These are phyloP conservation scores for Syzygium oleosum DNA, from an alignment of 345 rosid species.

Conservation along the genomic window DNA sequence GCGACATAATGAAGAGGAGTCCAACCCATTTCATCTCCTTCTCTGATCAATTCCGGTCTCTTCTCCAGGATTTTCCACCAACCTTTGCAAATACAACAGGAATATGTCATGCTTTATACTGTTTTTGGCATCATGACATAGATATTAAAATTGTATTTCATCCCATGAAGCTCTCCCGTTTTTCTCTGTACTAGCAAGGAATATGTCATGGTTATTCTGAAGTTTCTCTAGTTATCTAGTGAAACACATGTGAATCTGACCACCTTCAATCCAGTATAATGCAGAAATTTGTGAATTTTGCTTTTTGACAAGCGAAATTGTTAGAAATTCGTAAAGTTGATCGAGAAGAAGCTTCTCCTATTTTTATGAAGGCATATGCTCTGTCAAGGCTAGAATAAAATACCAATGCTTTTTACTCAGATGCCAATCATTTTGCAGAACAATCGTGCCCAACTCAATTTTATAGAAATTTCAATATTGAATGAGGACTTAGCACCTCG, in stretches of 20 bases:
- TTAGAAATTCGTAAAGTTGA: background rate
- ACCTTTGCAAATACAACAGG: background rate
- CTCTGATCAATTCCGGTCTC: background rate
- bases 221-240: too few relatives aligned
- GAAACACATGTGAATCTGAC: background rate
- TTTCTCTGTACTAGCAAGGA: too few relatives aligned
- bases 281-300: background rate
- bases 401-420: background rate
- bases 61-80: background rate
- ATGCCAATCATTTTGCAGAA: background rate
- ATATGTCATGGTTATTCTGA: too few relatives aligned
- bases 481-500: background rate
- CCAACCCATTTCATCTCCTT: background rate
- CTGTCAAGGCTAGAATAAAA: background rate
- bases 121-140: background rate
- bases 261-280: background rate
- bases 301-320: background rate
- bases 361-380: background rate
- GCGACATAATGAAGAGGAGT: background rate
- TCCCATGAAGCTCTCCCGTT: too few relatives aligned
- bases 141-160: background rate
- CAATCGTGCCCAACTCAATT: background rate
- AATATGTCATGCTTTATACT: background rate
- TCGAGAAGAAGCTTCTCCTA: background rate
- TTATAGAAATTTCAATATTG: too few relatives aligned